Evolutionary conservation across 108 stramenopile species (phyloP).

Genomic region (Nitzschia sp.): DNA sequence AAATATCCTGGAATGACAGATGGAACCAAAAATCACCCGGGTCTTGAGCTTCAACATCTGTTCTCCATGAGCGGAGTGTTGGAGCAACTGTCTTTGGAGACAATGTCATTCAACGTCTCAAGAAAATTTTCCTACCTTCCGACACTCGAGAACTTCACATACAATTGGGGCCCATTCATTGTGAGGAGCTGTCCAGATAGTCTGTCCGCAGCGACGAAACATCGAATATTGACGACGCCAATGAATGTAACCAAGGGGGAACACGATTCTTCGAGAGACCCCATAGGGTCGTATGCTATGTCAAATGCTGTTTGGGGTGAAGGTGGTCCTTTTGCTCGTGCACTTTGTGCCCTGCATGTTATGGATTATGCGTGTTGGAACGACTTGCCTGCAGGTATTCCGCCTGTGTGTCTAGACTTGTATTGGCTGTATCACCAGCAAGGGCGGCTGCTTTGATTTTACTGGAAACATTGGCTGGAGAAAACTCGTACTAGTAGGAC

Average conservation of each 20-base stretch:
- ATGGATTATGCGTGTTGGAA: conserved; percentile 49
- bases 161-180: conserved; percentile 25
- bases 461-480: too few species aligned
- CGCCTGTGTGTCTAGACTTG: conserved; percentile 11
- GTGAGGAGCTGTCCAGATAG: conserved; percentile 7
- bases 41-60: conserved; percentile 11
- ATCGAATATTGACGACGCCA: not conserved
- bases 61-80: conserved; percentile 23
- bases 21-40: too few species aligned
- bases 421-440: too few species aligned
- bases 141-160: conserved; percentile 20
- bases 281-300: conserved; percentile 12
- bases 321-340: conserved; percentile 20
- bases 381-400: conserved; percentile 31
- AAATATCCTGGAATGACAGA: too few species aligned
- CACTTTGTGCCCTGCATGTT: conserved; percentile 34
- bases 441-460: too few species aligned
- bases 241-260: not conserved
- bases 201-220: not conserved
- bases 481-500: too few species aligned
- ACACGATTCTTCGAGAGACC: conserved; percentile 18
- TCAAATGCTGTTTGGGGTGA: conserved; percentile 32
- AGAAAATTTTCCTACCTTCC: conserved; percentile 17
- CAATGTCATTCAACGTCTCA: not conserved
- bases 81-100: not conserved